Conservation (phyloP, 2,329 filamentous ascomycete genomes). For the Fusarium transvaalense region DNA sequence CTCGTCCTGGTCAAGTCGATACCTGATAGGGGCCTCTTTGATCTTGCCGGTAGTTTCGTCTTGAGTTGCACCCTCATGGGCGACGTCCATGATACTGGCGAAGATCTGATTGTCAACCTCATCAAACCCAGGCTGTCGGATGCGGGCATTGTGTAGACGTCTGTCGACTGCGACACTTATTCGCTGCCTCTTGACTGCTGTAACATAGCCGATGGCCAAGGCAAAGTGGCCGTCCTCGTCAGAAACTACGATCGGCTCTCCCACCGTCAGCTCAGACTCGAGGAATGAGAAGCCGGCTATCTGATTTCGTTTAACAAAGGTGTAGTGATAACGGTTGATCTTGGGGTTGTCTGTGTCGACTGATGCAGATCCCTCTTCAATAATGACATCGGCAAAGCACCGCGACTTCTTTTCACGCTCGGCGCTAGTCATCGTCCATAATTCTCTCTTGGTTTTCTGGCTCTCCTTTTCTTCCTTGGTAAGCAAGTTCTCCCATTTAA, state of each 20-base stretch:
- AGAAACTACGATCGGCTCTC: slow-evolving; percentile 95
- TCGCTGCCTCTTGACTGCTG: slow-evolving; percentile 77
- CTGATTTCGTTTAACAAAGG: slow-evolving; percentile 78
- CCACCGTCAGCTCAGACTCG: slow-evolving; percentile 87
- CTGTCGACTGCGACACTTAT: slow-evolving; percentile 93
- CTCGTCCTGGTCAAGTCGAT: slow-evolving; percentile 95
- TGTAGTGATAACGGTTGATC: slow-evolving; percentile 93
- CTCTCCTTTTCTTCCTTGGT: slow-evolving; percentile 95
- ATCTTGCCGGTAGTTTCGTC: slow-evolving; percentile 65
- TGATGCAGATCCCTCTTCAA: slow-evolving; percentile 80
- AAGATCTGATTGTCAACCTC: slow-evolving; percentile 84
- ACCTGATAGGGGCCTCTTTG: slow-evolving; percentile 71
- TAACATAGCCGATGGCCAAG: slow-evolving; percentile 90
- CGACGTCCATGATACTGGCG: slow-evolving; percentile 89
- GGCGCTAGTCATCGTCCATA: slow-evolving; percentile 94
- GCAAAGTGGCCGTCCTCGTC: slow-evolving; percentile 97
- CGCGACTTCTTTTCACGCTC: slow-evolving; percentile 90
- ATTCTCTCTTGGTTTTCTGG: slow-evolving; percentile 85
- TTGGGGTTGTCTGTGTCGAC: slow-evolving; percentile 79
- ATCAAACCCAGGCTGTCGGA: slow-evolving; percentile 81
- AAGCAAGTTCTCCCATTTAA: slow-evolving; percentile 92
- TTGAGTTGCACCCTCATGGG: slow-evolving; percentile 63
- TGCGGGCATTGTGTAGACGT: slow-evolving; percentile 86
- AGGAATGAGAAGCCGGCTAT: slow-evolving; percentile 81
- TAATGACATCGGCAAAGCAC: slow-evolving; percentile 89